Evolutionary conservation across 2,329 filamentous ascomycete species (phyloP).

Genomic region (Aspergillus quadricinctus): DNA sequence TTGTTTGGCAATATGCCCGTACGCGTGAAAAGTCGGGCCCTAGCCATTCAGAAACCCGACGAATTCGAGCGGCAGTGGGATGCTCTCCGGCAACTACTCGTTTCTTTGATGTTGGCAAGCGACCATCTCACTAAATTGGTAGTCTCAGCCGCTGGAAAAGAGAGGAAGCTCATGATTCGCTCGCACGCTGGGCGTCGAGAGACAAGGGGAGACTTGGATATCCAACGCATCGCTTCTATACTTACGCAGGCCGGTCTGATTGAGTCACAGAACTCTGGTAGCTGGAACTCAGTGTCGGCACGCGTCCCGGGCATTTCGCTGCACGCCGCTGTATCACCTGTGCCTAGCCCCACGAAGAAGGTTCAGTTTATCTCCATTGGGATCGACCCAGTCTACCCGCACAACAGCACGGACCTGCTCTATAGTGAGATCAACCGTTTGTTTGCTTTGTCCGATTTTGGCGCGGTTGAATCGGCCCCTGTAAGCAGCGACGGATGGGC

Average conservation of each 20-base stretch:
- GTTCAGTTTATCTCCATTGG: slow-evolving; percentile 80
- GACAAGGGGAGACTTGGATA: slow-evolving; percentile 15
- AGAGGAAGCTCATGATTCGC: slow-evolving; percentile 33
- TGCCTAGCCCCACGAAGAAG: slow-evolving; percentile 65
- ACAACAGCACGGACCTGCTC: slow-evolving; percentile 58
- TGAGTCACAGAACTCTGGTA: slow-evolving; percentile 46
- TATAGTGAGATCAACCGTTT: slow-evolving; percentile 74
- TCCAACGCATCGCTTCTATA: slow-evolving; percentile 45
- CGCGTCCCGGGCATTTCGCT: slow-evolving; percentile 59
- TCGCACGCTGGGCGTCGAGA: neutral
- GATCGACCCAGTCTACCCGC: slow-evolving; percentile 58
- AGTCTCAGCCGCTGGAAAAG: slow-evolving; percentile 51
- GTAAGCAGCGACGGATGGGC: slow-evolving; percentile 35
- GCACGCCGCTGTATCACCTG: slow-evolving; percentile 65
- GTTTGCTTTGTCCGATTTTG: slow-evolving; percentile 75
- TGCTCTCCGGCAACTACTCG: slow-evolving; percentile 54
- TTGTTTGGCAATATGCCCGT: slow-evolving; percentile 90
- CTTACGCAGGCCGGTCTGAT: slow-evolving; percentile 64
- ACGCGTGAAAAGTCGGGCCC: slow-evolving; percentile 71
- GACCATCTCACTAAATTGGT: slow-evolving; percentile 52
- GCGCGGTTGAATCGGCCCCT: slow-evolving; percentile 50
- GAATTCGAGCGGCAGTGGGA: slow-evolving; percentile 63
- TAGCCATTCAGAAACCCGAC: slow-evolving; percentile 48
- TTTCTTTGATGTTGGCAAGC: slow-evolving; percentile 69
- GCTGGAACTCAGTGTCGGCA: slow-evolving; percentile 70